These are phyloP conservation scores for Penicillium bialowiezense DNA, from an alignment of 495 filamentous ascomycete genomes.

Conservation along the genomic window DNA sequence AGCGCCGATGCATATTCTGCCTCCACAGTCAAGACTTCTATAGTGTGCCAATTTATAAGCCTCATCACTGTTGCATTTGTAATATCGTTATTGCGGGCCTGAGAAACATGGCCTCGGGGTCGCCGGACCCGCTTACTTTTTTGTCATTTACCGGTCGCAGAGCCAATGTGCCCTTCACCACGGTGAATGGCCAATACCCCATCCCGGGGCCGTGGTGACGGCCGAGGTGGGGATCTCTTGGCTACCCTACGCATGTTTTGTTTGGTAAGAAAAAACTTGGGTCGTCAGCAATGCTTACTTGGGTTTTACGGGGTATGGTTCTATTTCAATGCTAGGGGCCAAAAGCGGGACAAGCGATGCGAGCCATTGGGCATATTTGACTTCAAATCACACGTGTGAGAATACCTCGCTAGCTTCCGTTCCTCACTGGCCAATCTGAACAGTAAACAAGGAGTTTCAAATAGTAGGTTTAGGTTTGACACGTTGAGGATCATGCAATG, in stretches of 20 bases:
- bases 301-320: neutral
- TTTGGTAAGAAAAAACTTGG: neutral
- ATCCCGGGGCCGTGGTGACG: slow-evolving; percentile 15
- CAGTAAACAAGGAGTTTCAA: neutral
- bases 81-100: slow-evolving; percentile 3
- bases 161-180: neutral
- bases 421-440: slow-evolving; percentile 11
- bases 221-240: slow-evolving; percentile 10
- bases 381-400: slow-evolving; percentile 9
- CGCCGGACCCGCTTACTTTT: neutral
- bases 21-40: too few relatives aligned
- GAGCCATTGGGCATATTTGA: slow-evolving; percentile 4
- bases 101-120: slow-evolving; percentile 9
- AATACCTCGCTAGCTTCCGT: neutral
- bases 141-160: neutral
- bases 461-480: neutral
- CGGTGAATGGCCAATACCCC: neutral
- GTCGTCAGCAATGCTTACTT: neutral
- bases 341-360: neutral
- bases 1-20: neutral
- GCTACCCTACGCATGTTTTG: slow-evolving; percentile 18
- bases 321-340: neutral
- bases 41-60: neutral
- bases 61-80: neutral
- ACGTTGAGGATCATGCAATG: slow-evolving; percentile 2